Evolutionary conservation across 179 eudicot genomes (phyloP), one percentile per base, ranked within the genome.

Genomic region (Dionaea muscipula): DNA sequence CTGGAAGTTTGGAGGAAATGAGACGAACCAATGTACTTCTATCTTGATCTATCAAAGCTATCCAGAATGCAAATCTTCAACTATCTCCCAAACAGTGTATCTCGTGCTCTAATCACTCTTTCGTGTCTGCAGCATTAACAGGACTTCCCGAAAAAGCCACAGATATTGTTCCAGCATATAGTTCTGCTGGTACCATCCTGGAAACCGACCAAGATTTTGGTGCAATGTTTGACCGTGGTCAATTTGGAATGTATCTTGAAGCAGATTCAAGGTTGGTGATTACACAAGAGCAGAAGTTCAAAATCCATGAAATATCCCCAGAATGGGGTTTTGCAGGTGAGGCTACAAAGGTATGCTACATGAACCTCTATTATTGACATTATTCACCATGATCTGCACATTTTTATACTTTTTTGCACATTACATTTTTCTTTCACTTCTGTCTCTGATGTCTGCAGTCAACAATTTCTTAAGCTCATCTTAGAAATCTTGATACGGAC

Each of bases 291-390:
- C 94, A 86, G 70, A 86, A 69, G 69, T 90, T 79, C 57, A 76
- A 79, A 15, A 86, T 90, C 65, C 73, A 65, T 14, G 94, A 80
- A 60, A 66, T 90, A 61, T 83, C 84, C 39, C 97, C 97, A 5
- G 81, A 76, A 48, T 86, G 94, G 94, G 86, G 94, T 55, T 81
- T 65, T 72, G 60, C 78, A 39, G 44, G 64, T 22, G 83, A 78
- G 65, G 64, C 71, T 50, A 75, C 94, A 3, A 90, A 83, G 94
- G 97, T 85, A 75, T 20, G 37, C 69, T 28, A 52, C 51, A 11
- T 68, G 55, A 28, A 33, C 25, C 47, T 59, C 26, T 24, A 51
- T 28, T 10, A 43, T 22, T 17, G 13, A 11, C 16, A 12, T 24
- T 26, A 6, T 46, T 61, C 45, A 19, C 17, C 47, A n/a, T 19